phyloP scores from a whole-genome alignment of 441 rosid genomes.

The Pelargonium cotyledonis region DNA sequence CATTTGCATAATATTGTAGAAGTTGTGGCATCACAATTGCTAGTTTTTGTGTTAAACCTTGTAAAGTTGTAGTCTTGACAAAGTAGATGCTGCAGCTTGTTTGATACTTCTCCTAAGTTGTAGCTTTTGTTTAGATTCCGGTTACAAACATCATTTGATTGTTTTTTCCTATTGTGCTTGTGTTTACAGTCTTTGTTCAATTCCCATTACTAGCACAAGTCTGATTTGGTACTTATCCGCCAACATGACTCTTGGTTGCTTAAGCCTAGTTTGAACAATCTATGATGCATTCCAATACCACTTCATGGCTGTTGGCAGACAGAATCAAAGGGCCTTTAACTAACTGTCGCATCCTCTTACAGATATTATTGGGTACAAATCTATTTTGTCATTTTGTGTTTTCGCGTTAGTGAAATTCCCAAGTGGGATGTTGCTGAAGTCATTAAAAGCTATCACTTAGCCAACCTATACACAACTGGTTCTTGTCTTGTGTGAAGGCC shows the following conservation, averaged over 20 bases:
- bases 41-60: neutral
- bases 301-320: neutral
- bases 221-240: no score
- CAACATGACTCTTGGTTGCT: no score
- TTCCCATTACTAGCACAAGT: no score
- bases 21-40: neutral
- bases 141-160: no score
- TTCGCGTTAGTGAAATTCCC: neutral
- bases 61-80: no score
- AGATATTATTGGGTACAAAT: neutral
- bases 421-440: neutral
- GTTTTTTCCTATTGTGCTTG: no score
- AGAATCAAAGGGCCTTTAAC: neutral
- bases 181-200: no score
- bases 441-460: no score
- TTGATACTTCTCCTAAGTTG: no score
- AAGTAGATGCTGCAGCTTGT: neutral
- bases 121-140: no score
- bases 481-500: neutral
- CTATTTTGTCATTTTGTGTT: neutral
- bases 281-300: neutral
- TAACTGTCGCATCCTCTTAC: neutral
- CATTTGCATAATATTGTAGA: neutral
- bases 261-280: neutral
- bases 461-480: neutral